Conservation (phyloP, 2,329 filamentous ascomycete species). For the Hypoxylon sp. region DNA sequence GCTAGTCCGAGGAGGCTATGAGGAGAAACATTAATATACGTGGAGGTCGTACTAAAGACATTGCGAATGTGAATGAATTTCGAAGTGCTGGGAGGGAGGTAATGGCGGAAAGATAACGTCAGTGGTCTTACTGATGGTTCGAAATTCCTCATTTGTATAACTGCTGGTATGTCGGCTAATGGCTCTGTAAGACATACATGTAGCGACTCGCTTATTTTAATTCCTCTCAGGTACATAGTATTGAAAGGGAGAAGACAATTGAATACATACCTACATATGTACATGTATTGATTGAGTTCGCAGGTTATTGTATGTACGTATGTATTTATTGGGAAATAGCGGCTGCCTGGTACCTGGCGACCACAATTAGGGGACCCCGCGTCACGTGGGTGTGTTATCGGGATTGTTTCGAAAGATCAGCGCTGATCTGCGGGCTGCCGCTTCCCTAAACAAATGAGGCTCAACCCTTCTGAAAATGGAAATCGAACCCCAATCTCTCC, state of each 20-base stretch:
- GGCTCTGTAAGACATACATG: neutral
- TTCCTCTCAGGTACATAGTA: too few relatives aligned
- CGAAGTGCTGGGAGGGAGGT: neutral
- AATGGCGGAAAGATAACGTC: neutral
- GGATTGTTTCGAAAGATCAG: slow-evolving; percentile 34
- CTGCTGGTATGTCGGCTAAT: neutral
- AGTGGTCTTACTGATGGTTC: neutral
- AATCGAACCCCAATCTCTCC: slow-evolving; percentile 36
- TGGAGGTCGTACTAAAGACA: neutral
- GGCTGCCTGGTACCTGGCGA: too few relatives aligned
- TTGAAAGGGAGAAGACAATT: neutral
- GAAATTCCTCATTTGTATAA: neutral
- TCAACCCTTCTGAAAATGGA: slow-evolving; percentile 37
- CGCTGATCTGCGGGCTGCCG: slow-evolving; percentile 43
- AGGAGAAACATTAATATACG: neutral
- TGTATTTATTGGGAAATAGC: too few relatives aligned
- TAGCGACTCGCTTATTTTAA: neutral
- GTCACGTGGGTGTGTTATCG: slow-evolving; percentile 38
- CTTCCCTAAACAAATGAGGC: slow-evolving; percentile 40
- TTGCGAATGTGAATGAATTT: neutral
- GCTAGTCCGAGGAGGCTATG: neutral
- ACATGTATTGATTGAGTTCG: too few relatives aligned
- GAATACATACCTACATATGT: too few relatives aligned
- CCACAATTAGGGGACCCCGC: slow-evolving; percentile 22
- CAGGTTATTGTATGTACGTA: too few relatives aligned